Percentiles rank a stretch among this genome's conserved stretches.
phyloP scores from a whole-genome alignment of 768 basidiomycete genomes.

The Leucosporidium creatinivorum region DNA sequence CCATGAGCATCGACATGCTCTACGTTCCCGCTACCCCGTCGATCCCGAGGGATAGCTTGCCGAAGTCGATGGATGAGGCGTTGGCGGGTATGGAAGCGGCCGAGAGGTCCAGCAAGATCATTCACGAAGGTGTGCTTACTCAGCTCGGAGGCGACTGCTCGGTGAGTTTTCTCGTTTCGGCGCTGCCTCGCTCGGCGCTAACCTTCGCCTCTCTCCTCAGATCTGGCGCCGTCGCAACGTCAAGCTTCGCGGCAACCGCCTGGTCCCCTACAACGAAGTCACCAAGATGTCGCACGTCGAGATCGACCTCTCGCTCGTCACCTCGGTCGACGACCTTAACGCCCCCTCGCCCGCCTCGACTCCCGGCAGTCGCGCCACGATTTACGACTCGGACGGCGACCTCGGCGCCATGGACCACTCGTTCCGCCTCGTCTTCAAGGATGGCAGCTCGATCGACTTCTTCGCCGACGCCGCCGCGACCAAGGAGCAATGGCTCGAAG shows the following conservation, averaged over 20 bases:
- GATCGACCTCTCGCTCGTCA: conserved; percentile 36
- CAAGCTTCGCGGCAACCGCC: conserved; percentile 22
- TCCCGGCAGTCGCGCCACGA: neutral
- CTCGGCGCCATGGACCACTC: conserved; percentile 22
- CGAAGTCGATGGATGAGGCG: conserved; percentile 89
- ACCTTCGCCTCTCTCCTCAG: conserved; percentile 5
- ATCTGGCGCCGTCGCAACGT: conserved; percentile 34
- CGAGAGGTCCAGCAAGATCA: conserved; percentile 89
- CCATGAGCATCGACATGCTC: conserved; percentile 62
- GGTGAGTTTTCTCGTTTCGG: conserved; percentile 49
- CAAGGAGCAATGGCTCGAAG: conserved; percentile 62
- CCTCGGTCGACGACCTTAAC: conserved; percentile 32
- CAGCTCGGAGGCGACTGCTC: conserved; percentile 88
- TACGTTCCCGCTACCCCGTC: conserved; percentile 83
- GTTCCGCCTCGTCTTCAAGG: conserved; percentile 73
- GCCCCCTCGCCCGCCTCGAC: neutral
- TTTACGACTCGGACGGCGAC: conserved; percentile 13
- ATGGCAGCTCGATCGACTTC: conserved; percentile 73
- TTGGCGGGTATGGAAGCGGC: conserved; percentile 77
- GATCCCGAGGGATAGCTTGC: conserved; percentile 64
- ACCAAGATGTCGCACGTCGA: conserved; percentile 30
- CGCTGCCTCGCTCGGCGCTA: accelerated
- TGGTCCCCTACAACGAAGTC: conserved; percentile 30
- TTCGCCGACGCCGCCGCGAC: conserved; percentile 85
- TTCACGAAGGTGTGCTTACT: conserved; percentile 85